Evolutionary conservation across 2,329 filamentous ascomycete genomes (phyloP).

Genomic region (Fusarium sp.): DNA sequence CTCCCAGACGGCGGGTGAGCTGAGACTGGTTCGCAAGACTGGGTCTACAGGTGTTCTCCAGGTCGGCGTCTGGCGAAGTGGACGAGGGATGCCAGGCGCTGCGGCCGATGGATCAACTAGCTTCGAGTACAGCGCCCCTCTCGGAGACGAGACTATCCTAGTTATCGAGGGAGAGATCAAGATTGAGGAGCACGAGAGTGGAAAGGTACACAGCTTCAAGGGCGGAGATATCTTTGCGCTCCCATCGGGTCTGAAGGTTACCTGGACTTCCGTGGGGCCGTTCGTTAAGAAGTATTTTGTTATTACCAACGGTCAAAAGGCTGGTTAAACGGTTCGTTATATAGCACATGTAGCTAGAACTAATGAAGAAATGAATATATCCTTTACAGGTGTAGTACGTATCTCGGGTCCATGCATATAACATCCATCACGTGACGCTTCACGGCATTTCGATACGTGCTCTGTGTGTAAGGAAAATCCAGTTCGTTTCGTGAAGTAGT

Average conservation of each 20-base stretch:
- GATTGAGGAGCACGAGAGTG: neutral
- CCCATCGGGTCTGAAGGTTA: neutral
- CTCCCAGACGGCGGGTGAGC: neutral
- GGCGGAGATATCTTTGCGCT: slow-evolving; percentile 4
- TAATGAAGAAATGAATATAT: no score
- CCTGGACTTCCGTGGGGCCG: neutral
- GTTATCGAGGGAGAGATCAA: neutral
- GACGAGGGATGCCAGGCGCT: neutral
- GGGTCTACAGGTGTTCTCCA: neutral
- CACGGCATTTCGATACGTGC: no score
- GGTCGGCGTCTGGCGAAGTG: neutral
- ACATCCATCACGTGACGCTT: no score
- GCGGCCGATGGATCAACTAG: neutral
- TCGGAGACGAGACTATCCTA: neutral
- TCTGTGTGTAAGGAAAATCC: no score
- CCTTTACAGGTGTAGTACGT: no score
- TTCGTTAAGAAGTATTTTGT: slow-evolving; percentile 2
- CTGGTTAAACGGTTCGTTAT: neutral
- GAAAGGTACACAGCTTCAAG: neutral
- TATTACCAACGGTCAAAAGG: neutral
- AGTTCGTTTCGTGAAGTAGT: no score
- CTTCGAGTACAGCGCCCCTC: neutral
- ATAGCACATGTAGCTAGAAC: neutral
- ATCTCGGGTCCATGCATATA: no score
- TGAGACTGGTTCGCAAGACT: neutral